Base-by-base conservation (phyloP, 2,329 filamentous ascomycete genomes). In the Fusarium sp. region DNA sequence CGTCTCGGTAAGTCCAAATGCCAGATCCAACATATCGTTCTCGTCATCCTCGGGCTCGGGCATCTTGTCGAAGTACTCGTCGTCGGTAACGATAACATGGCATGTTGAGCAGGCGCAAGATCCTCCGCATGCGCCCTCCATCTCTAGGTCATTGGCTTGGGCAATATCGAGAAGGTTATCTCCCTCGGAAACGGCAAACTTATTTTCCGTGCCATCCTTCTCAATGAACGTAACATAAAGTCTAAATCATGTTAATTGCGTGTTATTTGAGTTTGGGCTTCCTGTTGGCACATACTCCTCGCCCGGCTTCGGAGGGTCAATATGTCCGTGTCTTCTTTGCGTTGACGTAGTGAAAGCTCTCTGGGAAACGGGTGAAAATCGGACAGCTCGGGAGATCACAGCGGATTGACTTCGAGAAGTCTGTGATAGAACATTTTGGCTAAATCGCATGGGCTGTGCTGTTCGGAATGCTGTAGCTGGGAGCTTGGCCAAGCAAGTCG, bases 51-150 rank as follows among this genome's bases (percentile, higher is more conserved):
- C 89, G 40, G 91, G 90, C 78, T 93, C 91, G 72, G 89, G 86
- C 83, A 94, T 93, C 80, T 87, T 88, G 71, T 95, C 91, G 81
- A 91, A 95, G 80, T 89, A 86, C 6, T 87, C 86, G 44, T 92
- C 88, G 75, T 91, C 89, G 61, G 88, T 80, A 37, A 97, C 92
- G 66, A 97, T 94, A 58, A 97, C 91, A 81, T 97, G 94, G 82
- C 94, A 97, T 8, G 94, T 97, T 59, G 92, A 96, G 82, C 94
- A 97, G 56, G 94, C 94, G 80, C 94, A 97, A 34, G 92, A 96
- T 23, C 94, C 96, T 72, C 96, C 96, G 77, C 96, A 99, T 13
- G 96, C 96, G 65, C 96, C 94, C 84, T 99, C 96, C 95, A 99
- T 98, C 80, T 99, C 96, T 41, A 99, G 84, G 76, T 98, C 95